Percentiles rank a stretch among this genome's conserved stretches.
Evolutionary conservation across 2,329 filamentous ascomycete genomes (phyloP).

Genomic region (Paracoccidioides lutzii): DNA sequence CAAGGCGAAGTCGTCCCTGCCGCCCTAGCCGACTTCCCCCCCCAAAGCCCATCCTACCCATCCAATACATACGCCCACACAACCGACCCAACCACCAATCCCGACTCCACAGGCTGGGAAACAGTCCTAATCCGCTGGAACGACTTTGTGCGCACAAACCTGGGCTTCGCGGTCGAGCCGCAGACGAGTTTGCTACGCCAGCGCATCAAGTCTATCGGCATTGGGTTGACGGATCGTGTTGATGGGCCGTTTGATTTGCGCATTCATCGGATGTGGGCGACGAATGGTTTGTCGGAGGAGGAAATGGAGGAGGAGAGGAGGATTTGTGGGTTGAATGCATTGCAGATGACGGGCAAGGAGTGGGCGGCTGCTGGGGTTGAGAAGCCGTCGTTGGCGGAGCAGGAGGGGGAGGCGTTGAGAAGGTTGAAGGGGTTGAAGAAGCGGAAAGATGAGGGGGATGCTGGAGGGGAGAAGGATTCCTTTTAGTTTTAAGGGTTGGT

Average conservation of each 20-base stretch:
- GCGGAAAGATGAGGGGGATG: conserved; percentile 20
- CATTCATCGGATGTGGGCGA: conserved; percentile 82
- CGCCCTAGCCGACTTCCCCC: conserved; percentile 24
- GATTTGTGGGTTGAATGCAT: conserved; percentile 28
- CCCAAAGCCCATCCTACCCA: conserved; percentile 17
- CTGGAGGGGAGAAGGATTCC: background rate
- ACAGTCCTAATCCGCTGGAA: conserved; percentile 83
- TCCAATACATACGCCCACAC: conserved; percentile 23
- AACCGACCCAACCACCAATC: conserved; percentile 21
- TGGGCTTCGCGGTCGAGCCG: conserved; percentile 82
- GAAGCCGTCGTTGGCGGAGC: conserved; percentile 8
- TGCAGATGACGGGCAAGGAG: conserved; percentile 24
- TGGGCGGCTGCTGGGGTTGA: background rate
- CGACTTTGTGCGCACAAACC: conserved; percentile 89
- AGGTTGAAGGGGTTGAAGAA: conserved; percentile 22
- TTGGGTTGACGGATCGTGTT: conserved; percentile 78
- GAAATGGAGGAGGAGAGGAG: conserved; percentile 29
- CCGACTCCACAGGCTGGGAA: conserved; percentile 78
- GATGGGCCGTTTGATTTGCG: conserved; percentile 79
- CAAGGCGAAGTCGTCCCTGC: conserved; percentile 17
- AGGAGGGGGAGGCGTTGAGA: conserved; percentile 13
- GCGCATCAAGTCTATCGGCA: conserved; percentile 71
- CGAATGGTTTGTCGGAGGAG: conserved; percentile 48
- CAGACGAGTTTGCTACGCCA: conserved; percentile 80
- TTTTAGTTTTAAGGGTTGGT: background rate